Percentiles rank a stretch among this genome's conserved stretches.
These are phyloP conservation scores for Trichoderma gracile DNA, from an alignment of 2,329 filamentous ascomycete species.

Conservation along the genomic window DNA sequence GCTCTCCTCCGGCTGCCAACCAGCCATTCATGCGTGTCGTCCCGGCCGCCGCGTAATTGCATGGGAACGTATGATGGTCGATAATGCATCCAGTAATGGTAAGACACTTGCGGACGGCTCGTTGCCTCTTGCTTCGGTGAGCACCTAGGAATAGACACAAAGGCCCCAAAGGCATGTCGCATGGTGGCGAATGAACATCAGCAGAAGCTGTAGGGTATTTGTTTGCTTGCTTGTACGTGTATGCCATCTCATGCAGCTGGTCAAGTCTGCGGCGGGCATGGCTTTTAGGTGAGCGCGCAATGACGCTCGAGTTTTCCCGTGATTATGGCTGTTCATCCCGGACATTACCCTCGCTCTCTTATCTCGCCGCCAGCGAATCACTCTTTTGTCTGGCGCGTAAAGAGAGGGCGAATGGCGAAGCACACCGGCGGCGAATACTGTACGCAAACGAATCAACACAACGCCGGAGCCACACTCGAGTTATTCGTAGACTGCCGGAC, in stretches of 20 bases:
- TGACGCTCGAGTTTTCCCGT: background rate
- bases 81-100: too few species aligned
- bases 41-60: background rate
- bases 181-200: constrained; percentile 3
- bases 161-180: background rate
- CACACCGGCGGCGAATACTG: background rate
- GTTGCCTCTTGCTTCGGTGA: constrained; percentile 15
- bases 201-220: background rate
- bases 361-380: constrained; percentile 3
- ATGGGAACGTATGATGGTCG: too few species aligned
- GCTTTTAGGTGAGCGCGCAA: constrained; percentile 13
- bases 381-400: too few species aligned
- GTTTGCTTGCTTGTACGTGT: background rate
- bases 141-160: background rate
- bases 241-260: constrained; percentile 15
- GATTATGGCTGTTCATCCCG: too few species aligned
- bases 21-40: background rate
- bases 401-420: background rate
- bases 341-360: constrained; percentile 1
- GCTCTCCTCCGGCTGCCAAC: background rate
- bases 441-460: background rate
- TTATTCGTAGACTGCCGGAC: constrained; percentile 9
- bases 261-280: background rate
- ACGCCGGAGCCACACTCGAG: background rate
- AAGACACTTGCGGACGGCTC: background rate